Conservation (phyloP, 805 yeast genomes). For the Sugiyamaella marilandica region DNA sequence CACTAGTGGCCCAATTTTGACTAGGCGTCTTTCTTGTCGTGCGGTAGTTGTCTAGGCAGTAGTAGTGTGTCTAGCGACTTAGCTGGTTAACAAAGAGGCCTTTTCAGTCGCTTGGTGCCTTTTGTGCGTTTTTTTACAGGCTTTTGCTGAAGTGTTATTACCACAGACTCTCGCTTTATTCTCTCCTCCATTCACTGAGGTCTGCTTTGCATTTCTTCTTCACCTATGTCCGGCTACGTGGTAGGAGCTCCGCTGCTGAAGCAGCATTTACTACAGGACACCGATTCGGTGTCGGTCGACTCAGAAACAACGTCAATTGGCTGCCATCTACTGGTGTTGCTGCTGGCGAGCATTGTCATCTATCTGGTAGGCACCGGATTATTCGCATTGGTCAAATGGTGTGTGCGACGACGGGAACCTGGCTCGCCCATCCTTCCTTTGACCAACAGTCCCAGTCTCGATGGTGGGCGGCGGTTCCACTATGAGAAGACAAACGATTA, state of each 20-base stretch:
- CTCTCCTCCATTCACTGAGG: background rate
- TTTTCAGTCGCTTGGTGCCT: no score
- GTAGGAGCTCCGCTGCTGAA: conserved; percentile 8
- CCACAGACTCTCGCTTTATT: background rate
- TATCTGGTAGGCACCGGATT: background rate
- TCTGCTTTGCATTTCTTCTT: background rate
- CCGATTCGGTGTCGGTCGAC: background rate
- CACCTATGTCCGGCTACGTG: conserved; percentile 11
- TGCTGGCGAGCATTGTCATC: conserved; percentile 1
- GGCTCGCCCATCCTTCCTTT: conserved; percentile 4
- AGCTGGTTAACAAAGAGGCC: no score
- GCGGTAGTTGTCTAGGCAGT: no score
- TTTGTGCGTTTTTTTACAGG: no score
- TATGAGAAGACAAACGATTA: background rate
- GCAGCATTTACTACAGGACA: conserved; percentile 15
- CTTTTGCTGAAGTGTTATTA: background rate
- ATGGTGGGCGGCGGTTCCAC: background rate
- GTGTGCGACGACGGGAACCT: conserved; percentile 5
- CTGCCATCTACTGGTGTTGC: conserved; percentile 2
- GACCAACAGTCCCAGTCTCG: background rate
- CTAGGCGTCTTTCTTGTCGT: no score
- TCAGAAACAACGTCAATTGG: background rate
- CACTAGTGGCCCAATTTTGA: no score
- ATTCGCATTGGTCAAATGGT: background rate
- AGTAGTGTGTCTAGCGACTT: no score